A percentile compares a stretch with the other conserved stretches of the same genome.
Evolutionary conservation across 2,329 filamentous ascomycete genomes (phyloP).

Genomic region (Akanthomyces lecanii): DNA sequence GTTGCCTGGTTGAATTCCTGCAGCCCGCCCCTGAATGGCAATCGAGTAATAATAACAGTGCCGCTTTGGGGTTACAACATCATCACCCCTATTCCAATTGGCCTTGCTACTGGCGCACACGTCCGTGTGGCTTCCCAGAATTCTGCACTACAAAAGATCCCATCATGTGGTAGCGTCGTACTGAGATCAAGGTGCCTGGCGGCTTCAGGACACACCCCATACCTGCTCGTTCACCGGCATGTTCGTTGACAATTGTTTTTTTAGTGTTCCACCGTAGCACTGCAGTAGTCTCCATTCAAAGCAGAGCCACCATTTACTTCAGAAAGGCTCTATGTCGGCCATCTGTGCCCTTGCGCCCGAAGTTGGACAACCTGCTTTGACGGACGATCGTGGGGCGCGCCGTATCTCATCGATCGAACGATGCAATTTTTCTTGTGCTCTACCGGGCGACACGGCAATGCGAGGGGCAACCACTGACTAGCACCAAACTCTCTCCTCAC

Average conservation of each 20-base stretch:
- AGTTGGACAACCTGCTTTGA: not conserved
- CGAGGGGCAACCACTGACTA: not conserved
- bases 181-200: not conserved
- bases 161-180: not conserved
- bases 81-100: not conserved
- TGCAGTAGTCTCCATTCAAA: too few relatives aligned
- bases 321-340: not conserved
- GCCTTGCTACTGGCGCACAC: not conserved
- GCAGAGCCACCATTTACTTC: too few relatives aligned
- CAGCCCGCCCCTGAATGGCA: not conserved
- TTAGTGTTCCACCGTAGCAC: not conserved
- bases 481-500: not conserved
- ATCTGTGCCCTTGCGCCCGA: not conserved
- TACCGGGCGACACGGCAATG: not conserved
- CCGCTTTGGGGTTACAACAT: not conserved
- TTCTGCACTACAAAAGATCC: not conserved
- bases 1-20: too few relatives aligned
- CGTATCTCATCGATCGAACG: slow-evolving; percentile 8
- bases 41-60: not conserved
- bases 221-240: not conserved
- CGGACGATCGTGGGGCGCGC: not conserved
- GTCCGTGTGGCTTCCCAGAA: not conserved
- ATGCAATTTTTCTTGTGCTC: not conserved
- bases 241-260: not conserved
- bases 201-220: not conserved